Percentiles rank a stretch among this genome's conserved stretches.
Evolutionary conservation across 2,329 filamentous ascomycete genomes (phyloP).

Genomic region (Fusarium agapanthi): DNA sequence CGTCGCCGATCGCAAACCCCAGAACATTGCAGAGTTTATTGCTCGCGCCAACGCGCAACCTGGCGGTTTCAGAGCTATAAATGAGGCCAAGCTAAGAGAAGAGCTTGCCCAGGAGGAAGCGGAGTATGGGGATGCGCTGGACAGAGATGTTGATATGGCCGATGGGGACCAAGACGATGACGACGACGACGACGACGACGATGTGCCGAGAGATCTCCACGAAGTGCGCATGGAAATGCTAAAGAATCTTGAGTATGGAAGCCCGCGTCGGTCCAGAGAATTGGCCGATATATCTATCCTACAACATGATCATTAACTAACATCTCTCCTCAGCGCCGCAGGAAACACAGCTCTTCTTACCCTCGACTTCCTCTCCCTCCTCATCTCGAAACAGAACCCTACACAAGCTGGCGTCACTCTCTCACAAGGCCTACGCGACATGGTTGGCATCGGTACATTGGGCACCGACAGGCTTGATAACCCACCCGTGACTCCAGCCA

Average conservation of each 20-base stretch:
- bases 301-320: background rate
- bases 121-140: constrained; percentile 54
- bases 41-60: constrained; percentile 79
- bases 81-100: constrained; percentile 74
- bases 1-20: constrained; percentile 63
- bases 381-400: constrained; percentile 83
- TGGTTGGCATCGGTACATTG: constrained; percentile 78
- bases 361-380: constrained; percentile 83
- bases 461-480: constrained; percentile 72
- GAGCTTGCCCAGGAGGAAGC: constrained; percentile 64
- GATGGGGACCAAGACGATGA: constrained; percentile 56
- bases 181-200: constrained; percentile 44
- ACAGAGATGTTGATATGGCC: constrained; percentile 56
- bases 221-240: constrained; percentile 67
- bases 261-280: background rate
- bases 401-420: constrained; percentile 75
- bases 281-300: no score
- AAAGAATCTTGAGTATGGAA: constrained; percentile 63
- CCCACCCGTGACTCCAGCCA: constrained; percentile 65
- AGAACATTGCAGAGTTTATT: constrained; percentile 77
- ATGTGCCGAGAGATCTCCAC: constrained; percentile 56
- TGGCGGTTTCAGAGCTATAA: constrained; percentile 83
- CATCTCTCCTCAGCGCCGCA: constrained; percentile 44
- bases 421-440: constrained; percentile 73
- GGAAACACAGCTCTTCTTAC: constrained; percentile 71